Percentiles rank a stretch among this genome's conserved stretches.
Evolutionary conservation across 306 rosid species (phyloP).

Genomic region (Cucurbita maxima): DNA sequence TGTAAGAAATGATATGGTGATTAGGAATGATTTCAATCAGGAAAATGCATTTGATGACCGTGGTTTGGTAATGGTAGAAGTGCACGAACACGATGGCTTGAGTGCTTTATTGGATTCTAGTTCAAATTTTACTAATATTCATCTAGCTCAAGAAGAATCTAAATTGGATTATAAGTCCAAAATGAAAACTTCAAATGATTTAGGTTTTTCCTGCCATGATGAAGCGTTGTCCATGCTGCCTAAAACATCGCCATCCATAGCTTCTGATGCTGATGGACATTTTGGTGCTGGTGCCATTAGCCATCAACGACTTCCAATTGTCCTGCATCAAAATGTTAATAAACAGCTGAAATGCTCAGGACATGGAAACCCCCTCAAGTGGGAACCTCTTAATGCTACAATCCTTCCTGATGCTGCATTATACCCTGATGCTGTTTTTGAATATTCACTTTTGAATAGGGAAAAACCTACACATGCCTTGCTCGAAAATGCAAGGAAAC

Average conservation of each 20-base stretch:
- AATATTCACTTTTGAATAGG: background rate
- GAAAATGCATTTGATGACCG: conserved; percentile 6
- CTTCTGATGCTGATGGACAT: conserved; percentile 14
- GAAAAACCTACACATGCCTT: background rate
- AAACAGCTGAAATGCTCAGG: conserved; percentile 2
- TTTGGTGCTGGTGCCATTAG: background rate
- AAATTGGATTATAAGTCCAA: conserved; percentile 5
- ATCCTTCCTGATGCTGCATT: conserved; percentile 18
- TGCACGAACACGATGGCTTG: background rate
- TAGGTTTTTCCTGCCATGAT: background rate
- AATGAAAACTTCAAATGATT: background rate
- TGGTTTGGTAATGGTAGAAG: background rate
- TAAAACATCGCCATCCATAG: conserved; percentile 1
- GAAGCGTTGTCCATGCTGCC: conserved; percentile 14
- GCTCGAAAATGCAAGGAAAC: conserved; percentile 16
- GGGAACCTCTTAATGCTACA: conserved; percentile 23
- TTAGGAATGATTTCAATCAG: conserved; percentile 4
- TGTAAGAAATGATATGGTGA: background rate
- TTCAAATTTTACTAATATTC: background rate
- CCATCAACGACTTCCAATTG: conserved; percentile 10
- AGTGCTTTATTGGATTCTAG: background rate
- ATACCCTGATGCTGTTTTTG: conserved; percentile 32
- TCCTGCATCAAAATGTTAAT: background rate
- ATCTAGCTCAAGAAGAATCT: conserved; percentile 7
- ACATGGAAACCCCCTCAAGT: background rate